A percentile compares a stretch with the other conserved stretches of the same genome.
Conservation (phyloP, 306 rosid species). For the Vachellia pachyceras region DNA sequence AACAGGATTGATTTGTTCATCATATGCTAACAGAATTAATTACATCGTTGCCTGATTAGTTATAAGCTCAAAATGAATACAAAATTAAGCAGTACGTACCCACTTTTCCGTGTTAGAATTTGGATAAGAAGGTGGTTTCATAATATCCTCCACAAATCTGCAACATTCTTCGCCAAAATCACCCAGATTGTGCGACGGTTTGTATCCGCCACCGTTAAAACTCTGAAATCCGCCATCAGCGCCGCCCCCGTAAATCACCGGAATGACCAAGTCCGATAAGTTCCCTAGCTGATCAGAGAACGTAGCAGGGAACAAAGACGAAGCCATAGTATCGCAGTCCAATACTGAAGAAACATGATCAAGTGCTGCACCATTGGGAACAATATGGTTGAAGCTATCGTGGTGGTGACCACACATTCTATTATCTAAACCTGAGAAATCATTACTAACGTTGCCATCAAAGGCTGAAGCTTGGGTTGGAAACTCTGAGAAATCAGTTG, state of each 20-base stretch:
- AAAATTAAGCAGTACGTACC: constrained; percentile 34
- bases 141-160: constrained; percentile 33
- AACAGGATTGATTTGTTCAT: neutral
- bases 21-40: neutral
- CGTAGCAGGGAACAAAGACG: constrained; percentile 23
- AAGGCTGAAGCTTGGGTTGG: neutral
- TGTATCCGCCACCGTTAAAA: constrained; percentile 32
- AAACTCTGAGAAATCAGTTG: constrained; percentile 34
- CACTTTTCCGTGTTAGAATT: constrained; percentile 36
- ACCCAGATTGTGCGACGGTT: neutral
- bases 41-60: neutral
- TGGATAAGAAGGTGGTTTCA: constrained; percentile 43
- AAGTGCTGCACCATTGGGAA: constrained; percentile 20
- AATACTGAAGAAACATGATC: neutral
- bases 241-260: constrained; percentile 23
- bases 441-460: constrained; percentile 1
- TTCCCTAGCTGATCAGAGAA: constrained; percentile 27
- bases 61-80: neutral
- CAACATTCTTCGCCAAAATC: constrained; percentile 37
- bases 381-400: constrained; percentile 28
- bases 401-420: constrained; percentile 38
- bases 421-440: constrained; percentile 7
- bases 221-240: constrained; percentile 26
- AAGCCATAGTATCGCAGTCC: constrained; percentile 29
- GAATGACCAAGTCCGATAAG: constrained; percentile 29